These are phyloP conservation scores for Neurospora tetrasperma DNA, from an alignment of 495 filamentous ascomycete genomes.

Conservation along the genomic window DNA sequence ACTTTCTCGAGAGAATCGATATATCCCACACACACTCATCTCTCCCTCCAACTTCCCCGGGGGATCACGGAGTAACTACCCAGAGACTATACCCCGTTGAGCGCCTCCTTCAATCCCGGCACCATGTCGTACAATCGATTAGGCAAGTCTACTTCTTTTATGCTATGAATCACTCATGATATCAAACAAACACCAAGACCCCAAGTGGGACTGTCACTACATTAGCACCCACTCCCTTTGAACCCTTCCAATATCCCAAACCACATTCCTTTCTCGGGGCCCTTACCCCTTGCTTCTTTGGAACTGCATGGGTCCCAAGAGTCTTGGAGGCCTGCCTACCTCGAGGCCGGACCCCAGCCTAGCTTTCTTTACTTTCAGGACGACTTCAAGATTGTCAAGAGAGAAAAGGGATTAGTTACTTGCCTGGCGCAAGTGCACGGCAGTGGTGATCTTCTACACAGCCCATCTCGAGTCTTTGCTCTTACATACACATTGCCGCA, in stretches of 20 bases:
- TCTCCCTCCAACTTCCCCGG: background rate
- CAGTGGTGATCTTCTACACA: constrained; percentile 1
- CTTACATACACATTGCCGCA: background rate
- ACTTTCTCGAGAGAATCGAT: background rate
- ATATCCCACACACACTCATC: background rate
- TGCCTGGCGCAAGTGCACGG: constrained; percentile 24
- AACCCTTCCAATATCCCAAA: constrained; percentile 1
- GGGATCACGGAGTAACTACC: background rate
- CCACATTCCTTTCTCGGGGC: background rate
- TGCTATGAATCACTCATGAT: background rate
- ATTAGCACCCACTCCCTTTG: background rate
- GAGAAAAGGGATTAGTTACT: constrained; percentile 8
- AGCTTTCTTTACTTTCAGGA: background rate
- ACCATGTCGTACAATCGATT: constrained; percentile 63
- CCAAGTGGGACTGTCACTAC: background rate
- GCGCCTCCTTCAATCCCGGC: background rate
- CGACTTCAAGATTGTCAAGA: background rate
- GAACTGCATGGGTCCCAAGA: background rate
- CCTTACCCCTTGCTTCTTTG: background rate
- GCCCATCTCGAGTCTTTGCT: background rate
- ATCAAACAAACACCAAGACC: background rate
- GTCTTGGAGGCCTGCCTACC: background rate
- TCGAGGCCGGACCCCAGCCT: background rate
- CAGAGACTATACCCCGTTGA: background rate
- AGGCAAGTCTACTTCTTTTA: constrained; percentile 42